Base-by-base conservation (phyloP, 257 asterid species). In the Schizonepeta tenuifolia region DNA sequence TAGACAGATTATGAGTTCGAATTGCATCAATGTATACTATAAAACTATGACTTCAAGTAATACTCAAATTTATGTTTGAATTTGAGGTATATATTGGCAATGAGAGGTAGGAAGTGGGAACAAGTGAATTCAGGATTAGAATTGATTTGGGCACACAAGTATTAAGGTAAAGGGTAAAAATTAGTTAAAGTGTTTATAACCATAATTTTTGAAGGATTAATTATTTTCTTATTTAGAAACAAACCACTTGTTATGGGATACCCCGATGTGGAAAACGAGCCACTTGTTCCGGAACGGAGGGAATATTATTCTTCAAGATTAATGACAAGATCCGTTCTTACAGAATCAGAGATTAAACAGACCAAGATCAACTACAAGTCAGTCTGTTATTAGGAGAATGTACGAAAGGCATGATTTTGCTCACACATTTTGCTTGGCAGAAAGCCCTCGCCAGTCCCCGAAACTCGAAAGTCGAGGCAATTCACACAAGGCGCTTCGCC, bases 311-410 rank as follows among this genome's bases (percentile, higher is more conserved):
- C 59, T 74, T 55, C 59, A 26, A 43, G 69, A 54, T 53, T 28
- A 72, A 62, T 22, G 20, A 51, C n/a, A 62, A 6, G 24, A 31
- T 20, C 53, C 33, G 53, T 65, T 54, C 51, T 7, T 38, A 50
- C 75, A 60, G 51, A 54, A 40, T 5, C 65, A 24, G 59, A 64
- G 56, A 68, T 55, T 7, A 75, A 59, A 75, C 50, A 46, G 55
- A 55, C 13, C 64, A 63, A 51, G 51, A 54, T n/a, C 73, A 65
- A 44, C 17, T 7, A 22, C n/a, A 53, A 33, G 59, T 46, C n/a
- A 47, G 53, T 72, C 54, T 12, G 69, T 38, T 54, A 38, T 54
- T 35, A 67, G 61, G 62, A 58, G 67, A 70, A 57, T 41, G 43
- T 72, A 73, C 72, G n/a, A 73, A 28, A 55, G 28, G 56, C 65